Evolutionary conservation across 345 rosid species (phyloP).

Genomic region (Brassica carinata): DNA sequence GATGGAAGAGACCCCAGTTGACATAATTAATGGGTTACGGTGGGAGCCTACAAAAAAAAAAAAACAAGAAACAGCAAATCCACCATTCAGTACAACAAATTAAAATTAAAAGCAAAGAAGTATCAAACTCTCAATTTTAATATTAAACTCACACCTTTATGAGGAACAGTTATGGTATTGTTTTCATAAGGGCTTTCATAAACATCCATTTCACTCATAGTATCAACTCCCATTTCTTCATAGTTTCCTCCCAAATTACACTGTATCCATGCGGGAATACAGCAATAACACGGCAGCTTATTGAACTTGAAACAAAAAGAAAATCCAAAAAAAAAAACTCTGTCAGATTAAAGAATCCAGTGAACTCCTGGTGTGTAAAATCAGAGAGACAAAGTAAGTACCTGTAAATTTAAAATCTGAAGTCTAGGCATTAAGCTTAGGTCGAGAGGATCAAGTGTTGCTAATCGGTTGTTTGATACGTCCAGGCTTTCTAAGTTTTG

Average conservation of each 20-base stretch:
- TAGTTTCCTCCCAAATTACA: conserved; percentile 79
- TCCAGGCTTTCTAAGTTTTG: conserved; percentile 79
- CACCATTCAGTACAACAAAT: neutral
- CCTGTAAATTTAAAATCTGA: conserved; percentile 80
- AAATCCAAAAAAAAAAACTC: conserved; percentile 17
- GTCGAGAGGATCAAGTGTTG: conserved; percentile 69
- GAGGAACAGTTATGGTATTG: conserved; percentile 41
- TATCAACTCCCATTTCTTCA: conserved; percentile 52
- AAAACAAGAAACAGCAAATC: conserved; percentile 19
- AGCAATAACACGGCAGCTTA: conserved; percentile 65
- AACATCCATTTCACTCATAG: conserved; percentile 87
- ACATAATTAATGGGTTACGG: conserved; percentile 49
- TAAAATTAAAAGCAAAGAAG: neutral
- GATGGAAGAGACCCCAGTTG: conserved; percentile 52
- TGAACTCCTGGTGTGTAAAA: conserved; percentile 3
- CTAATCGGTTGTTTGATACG: conserved; percentile 80
- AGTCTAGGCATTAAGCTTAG: conserved; percentile 71
- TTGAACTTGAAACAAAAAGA: conserved; percentile 59
- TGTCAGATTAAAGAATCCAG: conserved; percentile 23
- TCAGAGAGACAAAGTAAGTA: conserved; percentile 44
- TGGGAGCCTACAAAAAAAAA: conserved; percentile 51
- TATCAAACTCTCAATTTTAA: conserved; percentile 12
- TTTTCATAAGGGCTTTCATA: conserved; percentile 53
- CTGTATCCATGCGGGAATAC: conserved; percentile 85
- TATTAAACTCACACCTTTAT: conserved; percentile 49